Base-by-base conservation (phyloP, 2,329 filamentous ascomycete genomes). In the Ascochyta clinopodiicola region DNA sequence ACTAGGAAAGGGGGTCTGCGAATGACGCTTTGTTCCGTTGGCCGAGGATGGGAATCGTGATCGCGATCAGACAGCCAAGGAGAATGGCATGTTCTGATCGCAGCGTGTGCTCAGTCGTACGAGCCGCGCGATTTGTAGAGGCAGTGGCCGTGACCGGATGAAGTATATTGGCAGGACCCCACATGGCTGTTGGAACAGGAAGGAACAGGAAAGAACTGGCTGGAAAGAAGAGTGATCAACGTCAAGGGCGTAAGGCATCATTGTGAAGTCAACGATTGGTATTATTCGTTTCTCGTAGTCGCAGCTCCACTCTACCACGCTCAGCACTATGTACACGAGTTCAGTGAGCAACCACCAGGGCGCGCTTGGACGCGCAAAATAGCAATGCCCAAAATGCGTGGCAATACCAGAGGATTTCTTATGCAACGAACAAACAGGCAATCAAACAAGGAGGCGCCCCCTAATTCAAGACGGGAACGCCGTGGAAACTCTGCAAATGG, bases 291-390 rank as follows among this genome's bases (percentile, higher is more conserved):
- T 47, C 46, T 32, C 21, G 21, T 40, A 25, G 27, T 43, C 43
- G 43, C 53, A 40, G 45, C 31, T 34, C 40, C 3, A 40, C 32
- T 39, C 29, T 15, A 27, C 13, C 34, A 55, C 43, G 45, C 47
- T 36, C 56, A 52, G 35, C 44, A 52, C 43, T 59, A 61, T 60
- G 54, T 56, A 60, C 56, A 59, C 36, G 25, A 29, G 31, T 10
- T 45, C 40, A 50, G 35, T 43, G 51, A 57, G 56, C 57, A 46
- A 59, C 59, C 56, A 39, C 59, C 59, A 57, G 61, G 59, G 59
- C 32, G 56, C 51, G 44, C 39, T 49, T 45, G 21, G 38, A 8
- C 24, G 45, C 45, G 36, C 55, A 29, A 46, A 37, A 13, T 17
- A 24, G 37, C 40, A 50, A 48, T 40, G 32, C 25, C 19, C 48